phyloP scores from a whole-genome alignment of 1,139 yeast genomes.

The Barnettozyma hawaiiensis region DNA sequence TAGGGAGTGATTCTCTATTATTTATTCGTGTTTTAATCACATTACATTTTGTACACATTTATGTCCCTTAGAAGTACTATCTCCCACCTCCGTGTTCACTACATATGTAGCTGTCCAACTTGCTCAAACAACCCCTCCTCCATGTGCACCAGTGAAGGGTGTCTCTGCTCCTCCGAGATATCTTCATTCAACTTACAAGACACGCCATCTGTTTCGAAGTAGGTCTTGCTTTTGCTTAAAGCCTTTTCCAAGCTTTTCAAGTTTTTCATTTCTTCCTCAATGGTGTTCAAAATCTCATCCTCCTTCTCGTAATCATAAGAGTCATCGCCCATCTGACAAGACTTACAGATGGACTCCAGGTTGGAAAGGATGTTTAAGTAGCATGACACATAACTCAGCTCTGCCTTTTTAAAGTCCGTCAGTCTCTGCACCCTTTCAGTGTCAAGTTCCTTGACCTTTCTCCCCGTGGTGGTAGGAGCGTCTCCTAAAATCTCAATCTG shows the following conservation, averaged over 20 bases:
- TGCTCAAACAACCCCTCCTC: slow-evolving; percentile 9
- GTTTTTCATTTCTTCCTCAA: slow-evolving; percentile 12
- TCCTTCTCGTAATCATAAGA: slow-evolving; percentile 17
- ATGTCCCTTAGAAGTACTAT: background rate
- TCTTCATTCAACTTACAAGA: slow-evolving; percentile 5
- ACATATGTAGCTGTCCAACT: slow-evolving; percentile 7
- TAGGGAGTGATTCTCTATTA: background rate
- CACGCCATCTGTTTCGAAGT: slow-evolving; percentile 11
- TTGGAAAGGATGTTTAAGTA: slow-evolving; percentile 7
- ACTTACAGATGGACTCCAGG: slow-evolving; percentile 12
- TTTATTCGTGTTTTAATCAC: background rate
- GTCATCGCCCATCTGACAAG: slow-evolving; percentile 7
- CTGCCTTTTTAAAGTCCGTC: slow-evolving; percentile 6
- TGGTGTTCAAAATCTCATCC: slow-evolving; percentile 13
- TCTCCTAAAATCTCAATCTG: slow-evolving; percentile 4
- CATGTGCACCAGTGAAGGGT: slow-evolving; percentile 6
- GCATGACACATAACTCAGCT: slow-evolving; percentile 8
- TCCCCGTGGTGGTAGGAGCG: background rate
- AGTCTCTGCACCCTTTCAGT: slow-evolving; percentile 5
- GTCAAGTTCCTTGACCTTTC: background rate
- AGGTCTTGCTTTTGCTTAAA: slow-evolving; percentile 7
- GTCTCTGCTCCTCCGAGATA: slow-evolving; percentile 5
- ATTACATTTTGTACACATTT: too few species aligned
- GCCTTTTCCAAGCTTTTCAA: slow-evolving; percentile 7
- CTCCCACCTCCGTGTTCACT: too few species aligned